Conservation (phyloP, 345 rosid genomes). For the Populus davidiana region DNA sequence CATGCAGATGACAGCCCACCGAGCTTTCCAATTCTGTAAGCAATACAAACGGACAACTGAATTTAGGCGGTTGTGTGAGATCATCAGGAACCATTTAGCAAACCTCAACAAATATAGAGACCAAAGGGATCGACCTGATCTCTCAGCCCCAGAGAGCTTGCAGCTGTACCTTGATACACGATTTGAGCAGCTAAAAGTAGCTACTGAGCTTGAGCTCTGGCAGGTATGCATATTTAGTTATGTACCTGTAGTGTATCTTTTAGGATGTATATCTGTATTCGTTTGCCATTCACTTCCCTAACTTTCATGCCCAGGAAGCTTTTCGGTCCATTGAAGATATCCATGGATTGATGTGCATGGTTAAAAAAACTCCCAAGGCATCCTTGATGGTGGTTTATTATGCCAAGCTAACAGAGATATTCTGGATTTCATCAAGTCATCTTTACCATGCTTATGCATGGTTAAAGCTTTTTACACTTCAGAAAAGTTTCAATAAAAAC, state of each 20-base stretch:
- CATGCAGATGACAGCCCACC: slow-evolving; percentile 93
- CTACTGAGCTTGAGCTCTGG: slow-evolving; percentile 93
- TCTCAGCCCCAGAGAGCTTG: slow-evolving; percentile 89
- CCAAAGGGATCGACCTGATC: slow-evolving; percentile 98
- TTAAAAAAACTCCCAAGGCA: slow-evolving; percentile 91
- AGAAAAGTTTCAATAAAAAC: slow-evolving; percentile 93
- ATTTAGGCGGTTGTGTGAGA: slow-evolving; percentile 93
- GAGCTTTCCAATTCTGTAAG: slow-evolving; percentile 97
- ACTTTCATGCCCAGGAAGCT: slow-evolving; percentile 70
- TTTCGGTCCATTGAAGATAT: slow-evolving; percentile 95
- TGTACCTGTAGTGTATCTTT: neutral
- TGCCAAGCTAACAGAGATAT: slow-evolving; percentile 88
- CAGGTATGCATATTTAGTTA: slow-evolving; percentile 46
- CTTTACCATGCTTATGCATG: slow-evolving; percentile 97
- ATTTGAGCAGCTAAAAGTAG: slow-evolving; percentile 94
- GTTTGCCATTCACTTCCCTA: neutral
- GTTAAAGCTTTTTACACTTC: slow-evolving; percentile 90
- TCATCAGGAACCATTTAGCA: slow-evolving; percentile 84
- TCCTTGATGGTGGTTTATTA: slow-evolving; percentile 90
- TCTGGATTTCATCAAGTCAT: slow-evolving; percentile 92
- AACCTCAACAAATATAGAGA: slow-evolving; percentile 95
- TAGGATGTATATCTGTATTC: neutral
- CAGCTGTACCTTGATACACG: slow-evolving; percentile 93
- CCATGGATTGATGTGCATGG: slow-evolving; percentile 91
- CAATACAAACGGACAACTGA: slow-evolving; percentile 93